Evolutionary conservation across 2,329 filamentous ascomycete species (phyloP).

Genomic region (Rutstroemia sydowiana): DNA sequence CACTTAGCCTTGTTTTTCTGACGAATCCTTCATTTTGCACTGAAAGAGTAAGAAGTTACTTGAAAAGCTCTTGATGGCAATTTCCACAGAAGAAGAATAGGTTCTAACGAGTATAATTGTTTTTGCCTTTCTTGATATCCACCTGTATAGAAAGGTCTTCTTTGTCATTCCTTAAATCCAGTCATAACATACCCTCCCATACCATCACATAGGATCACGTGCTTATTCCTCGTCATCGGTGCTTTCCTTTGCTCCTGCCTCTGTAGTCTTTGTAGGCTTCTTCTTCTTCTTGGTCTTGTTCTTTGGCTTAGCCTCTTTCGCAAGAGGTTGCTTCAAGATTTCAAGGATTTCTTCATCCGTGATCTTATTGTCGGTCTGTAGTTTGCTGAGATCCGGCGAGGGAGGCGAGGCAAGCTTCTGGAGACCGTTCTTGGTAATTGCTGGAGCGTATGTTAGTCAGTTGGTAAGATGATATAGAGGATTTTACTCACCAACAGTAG

Average conservation of each 20-base stretch:
- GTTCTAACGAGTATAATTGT: constrained; percentile 1
- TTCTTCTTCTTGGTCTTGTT: constrained; percentile 80
- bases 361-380: constrained; percentile 97
- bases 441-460: constrained; percentile 40
- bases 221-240: constrained; percentile 33
- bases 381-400: constrained; percentile 68
- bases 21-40: neutral
- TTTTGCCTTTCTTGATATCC: neutral
- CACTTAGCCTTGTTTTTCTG: neutral
- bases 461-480: neutral
- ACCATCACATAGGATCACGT: constrained; percentile 13
- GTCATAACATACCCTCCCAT: neutral
- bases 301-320: constrained; percentile 84
- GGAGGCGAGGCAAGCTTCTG: constrained; percentile 76
- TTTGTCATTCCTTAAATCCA: neutral
- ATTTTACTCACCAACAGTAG: constrained; percentile 73
- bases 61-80: constrained; percentile 4
- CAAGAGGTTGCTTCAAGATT: constrained; percentile 82
- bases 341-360: constrained; percentile 90
- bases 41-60: neutral
- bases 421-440: constrained; percentile 95
- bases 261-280: constrained; percentile 38
- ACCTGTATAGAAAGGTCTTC: neutral
- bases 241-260: constrained; percentile 27
- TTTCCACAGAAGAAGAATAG: constrained; percentile 16